Evolutionary conservation across 371 early-diverging fungal species (phyloP), one percentile per base, ranked within the genome.

Genomic region (Fennellomyces sp.): DNA sequence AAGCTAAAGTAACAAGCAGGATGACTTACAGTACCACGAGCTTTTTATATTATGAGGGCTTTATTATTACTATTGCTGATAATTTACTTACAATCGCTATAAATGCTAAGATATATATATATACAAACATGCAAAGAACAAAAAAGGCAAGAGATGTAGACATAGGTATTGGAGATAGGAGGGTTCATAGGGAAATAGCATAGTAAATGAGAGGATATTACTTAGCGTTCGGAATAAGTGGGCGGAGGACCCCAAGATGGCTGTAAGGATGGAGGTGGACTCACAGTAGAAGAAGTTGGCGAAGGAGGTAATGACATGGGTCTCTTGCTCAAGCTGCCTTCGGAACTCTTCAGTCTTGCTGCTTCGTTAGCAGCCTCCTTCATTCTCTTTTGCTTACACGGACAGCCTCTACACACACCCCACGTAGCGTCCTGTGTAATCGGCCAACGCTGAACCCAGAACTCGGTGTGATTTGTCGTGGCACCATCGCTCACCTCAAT

Each of bases 371-470:
- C 25, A 17, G 7, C 4, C 10, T 45, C 23, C 12, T 45, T 45
- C 7, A 45, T 25, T 23, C 23, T 28, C 19, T 56, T 56, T 2
- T 23, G 15, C 13, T 69, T 59, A 36, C 74, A 77, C 38, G 74
- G 74, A 61, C 77, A 77, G 5, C 64, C 64, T 2, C 52, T 13
- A 38, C 74, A 77, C 3, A 61, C 51, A 0, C 74, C 74, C 77
- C 77, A 77, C 1, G 62, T 52, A 17, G 59, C 47, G 11, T 58
- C 61, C 15, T 42, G 59, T 2, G 77, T 74, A 31, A 77, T 73
- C 2, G 68, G 58, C 38, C 69, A 65, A n/a, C 74, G 60, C 48
- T 77, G 77, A 28, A 69, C 62, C 74, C 74, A 77, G 52, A 73
- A 63, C 25, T 57, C 56, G 26, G 59, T 59, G 30, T 39, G 15